Base-by-base conservation (phyloP, 1,139 yeast genomes). In the Scheffersomyces illinoinensis region DNA sequence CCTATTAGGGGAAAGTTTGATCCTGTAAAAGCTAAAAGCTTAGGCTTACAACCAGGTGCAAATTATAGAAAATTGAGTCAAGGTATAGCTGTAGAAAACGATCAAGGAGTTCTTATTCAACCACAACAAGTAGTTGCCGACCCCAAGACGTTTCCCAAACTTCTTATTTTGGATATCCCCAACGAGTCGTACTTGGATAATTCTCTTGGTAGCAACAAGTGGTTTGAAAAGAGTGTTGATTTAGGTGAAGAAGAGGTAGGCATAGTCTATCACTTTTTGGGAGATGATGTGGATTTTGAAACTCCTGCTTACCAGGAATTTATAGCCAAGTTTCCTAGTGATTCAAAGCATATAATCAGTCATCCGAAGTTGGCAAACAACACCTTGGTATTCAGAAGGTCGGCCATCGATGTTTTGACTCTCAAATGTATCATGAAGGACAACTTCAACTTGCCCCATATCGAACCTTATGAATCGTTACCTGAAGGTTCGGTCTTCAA, bases 1-100 rank as follows among this genome's bases (percentile, higher is more conserved):
- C 88, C 96, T 0, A 77, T 86, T 0, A 79, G 97, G 65, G 99
- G 99, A 0, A 89, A 84, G 67, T 95, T 96, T 68, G 79, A 87
- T 62, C 85, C 86, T 0, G 75, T 78, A 7, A 86, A 81, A 65
- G 98, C 98, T 0, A 78, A 74, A 47, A 84, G 76, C 48, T 75
- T 93, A 33, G 95, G 96, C 0, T 83, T 95, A 4, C 88, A 88
- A 46, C 85, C 85, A 1, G 95, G 97, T 0, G 76, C 80, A 5
- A 70, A 82, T 49, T 91, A 79, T 70, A 82, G 87, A 17, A 71
- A 78, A 20, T 79, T 95, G 57, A 81, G 95, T 10, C 77, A 77
- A 18, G 96, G 96, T 1, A 70, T 81, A 47, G 60, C 85, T 0
- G 87, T 95, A 0, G 73, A 81, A 0, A 77, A 89, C 53, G 85